Evolutionary conservation across 2,329 filamentous ascomycete genomes (phyloP).

Genomic region (Talaromyces sp.): DNA sequence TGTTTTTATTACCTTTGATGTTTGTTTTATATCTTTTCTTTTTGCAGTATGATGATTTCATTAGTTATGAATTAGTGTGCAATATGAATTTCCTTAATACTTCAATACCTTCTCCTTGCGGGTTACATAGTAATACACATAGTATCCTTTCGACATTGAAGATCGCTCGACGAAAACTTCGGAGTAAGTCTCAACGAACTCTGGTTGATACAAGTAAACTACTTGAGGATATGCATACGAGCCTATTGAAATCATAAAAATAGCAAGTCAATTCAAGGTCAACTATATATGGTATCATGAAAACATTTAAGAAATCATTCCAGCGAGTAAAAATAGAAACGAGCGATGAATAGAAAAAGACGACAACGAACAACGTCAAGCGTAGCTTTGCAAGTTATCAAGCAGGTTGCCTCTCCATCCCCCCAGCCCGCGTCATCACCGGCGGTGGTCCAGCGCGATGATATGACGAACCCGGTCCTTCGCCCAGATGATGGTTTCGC

Average conservation of each 20-base stretch:
- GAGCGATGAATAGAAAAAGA: neutral
- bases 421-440: conserved; percentile 32
- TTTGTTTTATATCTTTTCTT: neutral
- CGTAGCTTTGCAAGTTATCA: conserved; percentile 17
- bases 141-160: no score
- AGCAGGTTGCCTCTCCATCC: conserved; percentile 38
- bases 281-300: conserved; percentile 2
- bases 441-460: conserved; percentile 24
- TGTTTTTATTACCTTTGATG: neutral
- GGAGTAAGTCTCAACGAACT: no score
- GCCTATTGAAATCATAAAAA: neutral
- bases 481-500: conserved; percentile 19
- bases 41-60: conserved; percentile 6
- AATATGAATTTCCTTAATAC: conserved; percentile 16
- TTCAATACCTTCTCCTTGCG: neutral
- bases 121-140: no score
- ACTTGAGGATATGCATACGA: neutral
- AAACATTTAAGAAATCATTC: neutral
- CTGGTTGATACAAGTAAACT: no score
- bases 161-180: no score
- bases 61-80: conserved; percentile 11
- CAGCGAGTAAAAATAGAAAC: neutral
- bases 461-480: conserved; percentile 26
- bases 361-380: neutral
- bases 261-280: neutral